These are phyloP conservation scores for Cudoniella acicularis DNA, from an alignment of 495 filamentous ascomycete genomes.

Conservation along the genomic window DNA sequence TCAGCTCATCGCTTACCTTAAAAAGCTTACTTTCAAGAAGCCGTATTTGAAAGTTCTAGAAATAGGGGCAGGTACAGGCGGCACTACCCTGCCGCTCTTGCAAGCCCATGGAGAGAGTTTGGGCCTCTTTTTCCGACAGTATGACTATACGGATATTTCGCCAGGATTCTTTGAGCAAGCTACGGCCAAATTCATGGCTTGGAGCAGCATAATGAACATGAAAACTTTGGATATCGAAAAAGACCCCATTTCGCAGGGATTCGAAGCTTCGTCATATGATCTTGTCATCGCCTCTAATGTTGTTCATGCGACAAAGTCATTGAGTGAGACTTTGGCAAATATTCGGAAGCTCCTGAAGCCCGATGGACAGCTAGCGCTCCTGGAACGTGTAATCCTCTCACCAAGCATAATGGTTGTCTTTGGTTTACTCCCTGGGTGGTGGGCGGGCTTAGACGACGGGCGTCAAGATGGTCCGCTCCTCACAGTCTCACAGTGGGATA, in stretches of 20 bases:
- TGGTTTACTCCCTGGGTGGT: no score
- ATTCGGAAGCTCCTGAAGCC: conserved; percentile 32
- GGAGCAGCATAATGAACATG: background rate
- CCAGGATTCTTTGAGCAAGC: conserved; percentile 44
- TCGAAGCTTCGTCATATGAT: conserved; percentile 40
- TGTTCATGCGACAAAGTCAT: conserved; percentile 46
- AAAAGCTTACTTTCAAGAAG: conserved; percentile 28
- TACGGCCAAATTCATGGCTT: background rate
- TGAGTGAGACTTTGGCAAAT: conserved; percentile 43
- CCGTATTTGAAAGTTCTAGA: conserved; percentile 40
- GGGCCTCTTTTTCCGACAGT: conserved; percentile 4
- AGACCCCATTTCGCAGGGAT: conserved; percentile 42
- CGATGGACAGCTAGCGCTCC: conserved; percentile 32
- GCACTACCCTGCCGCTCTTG: conserved; percentile 29
- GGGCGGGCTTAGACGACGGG: no score
- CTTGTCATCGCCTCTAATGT: conserved; percentile 47
- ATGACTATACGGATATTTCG: conserved; percentile 50
- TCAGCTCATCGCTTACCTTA: background rate
- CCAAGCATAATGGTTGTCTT: no score
- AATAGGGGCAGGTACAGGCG: conserved; percentile 42
- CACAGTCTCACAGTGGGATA: no score
- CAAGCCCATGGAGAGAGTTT: background rate
- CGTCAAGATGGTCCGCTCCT: no score
- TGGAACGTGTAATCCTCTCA: conserved; percentile 37
- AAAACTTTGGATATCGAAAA: conserved; percentile 42